Evolutionary conservation across 2,329 filamentous ascomycete genomes (phyloP), one percentile per base, ranked within the genome.

Genomic region (Cladophialophora carrionii): DNA sequence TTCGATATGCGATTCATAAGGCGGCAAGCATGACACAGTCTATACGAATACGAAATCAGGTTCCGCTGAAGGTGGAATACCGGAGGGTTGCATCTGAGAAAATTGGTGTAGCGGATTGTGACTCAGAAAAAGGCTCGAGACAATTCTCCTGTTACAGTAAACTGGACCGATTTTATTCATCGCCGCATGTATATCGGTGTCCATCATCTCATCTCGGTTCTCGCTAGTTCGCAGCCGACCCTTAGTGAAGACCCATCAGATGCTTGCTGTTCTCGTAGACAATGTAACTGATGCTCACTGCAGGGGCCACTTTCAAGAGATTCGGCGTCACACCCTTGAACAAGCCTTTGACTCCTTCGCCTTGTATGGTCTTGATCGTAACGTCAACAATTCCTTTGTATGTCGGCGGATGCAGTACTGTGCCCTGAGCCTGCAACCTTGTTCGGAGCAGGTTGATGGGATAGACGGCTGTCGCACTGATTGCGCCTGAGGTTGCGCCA

Each of bases 281-380:
- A 73, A 96, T 87, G 83, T 95, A 96, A 61, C 92, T 93, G 76
- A 99, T 98, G 73, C 92, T 96, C 61, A 99, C 89, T 32, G 95
- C 92, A 1, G 95, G 95, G 9, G 95, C 92, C 41, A 99, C 95
- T 81, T 99, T 99, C 72, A 99, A 83, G 46, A 99, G 82, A 75
- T 98, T 99, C 4, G 95, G 95, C 49, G 94, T 96, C 70, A 98
- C 82, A 1, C 95, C 95, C 78, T 96, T 96, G 83, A 96, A 99
- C 63, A 99, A 82, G 2, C 95, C 95, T 65, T 90, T 85, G 43
- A 90, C 76, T 0, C 95, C 95, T 78, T 99, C 95, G 57, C 89
- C 87, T 71, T 88, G 83, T 41, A 96, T 80, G 8, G 95, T 99
- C 78, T 90, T 91, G 61, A 84, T 84, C 1, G 92, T 90, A 51